Percentiles rank a stretch among this genome's conserved stretches.
Conservation (phyloP, 2,329 filamentous ascomycete genomes). For the Metarhizium rileyi region DNA sequence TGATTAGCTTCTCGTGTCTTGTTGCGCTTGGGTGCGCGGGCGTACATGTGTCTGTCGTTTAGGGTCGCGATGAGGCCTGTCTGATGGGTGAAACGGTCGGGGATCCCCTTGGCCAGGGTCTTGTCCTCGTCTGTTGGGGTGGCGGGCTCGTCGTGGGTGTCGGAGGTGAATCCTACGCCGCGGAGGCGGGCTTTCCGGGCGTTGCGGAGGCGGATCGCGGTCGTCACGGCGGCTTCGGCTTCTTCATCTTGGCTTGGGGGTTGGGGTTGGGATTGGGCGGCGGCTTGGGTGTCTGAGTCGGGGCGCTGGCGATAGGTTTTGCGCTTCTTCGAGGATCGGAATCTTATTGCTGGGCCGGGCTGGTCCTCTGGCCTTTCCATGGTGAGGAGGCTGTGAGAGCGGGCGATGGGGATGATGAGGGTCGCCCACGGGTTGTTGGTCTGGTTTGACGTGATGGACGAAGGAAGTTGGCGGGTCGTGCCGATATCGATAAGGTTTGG, state of each 20-base stretch:
- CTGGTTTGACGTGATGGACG: background rate
- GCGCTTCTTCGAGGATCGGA: slow-evolving; percentile 49
- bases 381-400: background rate
- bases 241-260: slow-evolving; percentile 7
- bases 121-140: slow-evolving; percentile 23
- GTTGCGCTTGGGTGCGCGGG: background rate
- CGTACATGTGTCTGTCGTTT: slow-evolving; percentile 73
- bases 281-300: slow-evolving; percentile 15
- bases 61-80: slow-evolving; percentile 57
- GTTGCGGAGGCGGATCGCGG: slow-evolving; percentile 45
- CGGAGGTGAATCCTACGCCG: slow-evolving; percentile 47
- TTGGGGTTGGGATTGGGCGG: background rate
- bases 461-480: background rate
- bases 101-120: slow-evolving; percentile 18
- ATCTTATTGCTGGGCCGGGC: slow-evolving; percentile 27
- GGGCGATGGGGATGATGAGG: background rate
- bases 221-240: slow-evolving; percentile 29
- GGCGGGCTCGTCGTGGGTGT: slow-evolving; percentile 19
- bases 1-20: slow-evolving; percentile 43
- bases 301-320: slow-evolving; percentile 47
- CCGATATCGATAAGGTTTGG: background rate
- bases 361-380: background rate
- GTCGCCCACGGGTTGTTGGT: background rate
- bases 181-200: slow-evolving; percentile 37
- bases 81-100: slow-evolving; percentile 57